phyloP scores from a whole-genome alignment of 257 asterid species.

The Lycium ferocissimum region DNA sequence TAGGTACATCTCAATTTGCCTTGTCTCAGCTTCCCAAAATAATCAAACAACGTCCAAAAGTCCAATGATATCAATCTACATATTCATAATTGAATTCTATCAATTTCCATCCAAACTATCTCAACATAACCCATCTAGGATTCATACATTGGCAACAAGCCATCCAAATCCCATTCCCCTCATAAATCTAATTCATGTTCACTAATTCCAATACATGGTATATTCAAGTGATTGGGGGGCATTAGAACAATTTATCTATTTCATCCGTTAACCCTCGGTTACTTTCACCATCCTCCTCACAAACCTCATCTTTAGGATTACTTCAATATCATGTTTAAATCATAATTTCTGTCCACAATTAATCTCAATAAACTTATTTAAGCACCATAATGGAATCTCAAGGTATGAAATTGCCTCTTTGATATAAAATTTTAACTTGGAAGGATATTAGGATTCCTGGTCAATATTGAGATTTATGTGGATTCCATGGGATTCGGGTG shows the following conservation, averaged over 20 bases:
- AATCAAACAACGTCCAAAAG: not conserved
- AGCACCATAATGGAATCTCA: not conserved
- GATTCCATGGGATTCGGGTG: slow-evolving; percentile 6
- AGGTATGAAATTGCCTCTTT: not conserved
- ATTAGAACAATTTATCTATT: not conserved
- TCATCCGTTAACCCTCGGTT: not conserved
- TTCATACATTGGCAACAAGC: not conserved
- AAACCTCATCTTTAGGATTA: not conserved
- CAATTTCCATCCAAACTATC: not conserved
- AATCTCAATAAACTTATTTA: not conserved
- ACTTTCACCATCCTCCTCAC: not conserved
- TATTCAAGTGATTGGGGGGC: not conserved
- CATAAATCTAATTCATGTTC: not conserved
- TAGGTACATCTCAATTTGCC: not conserved
- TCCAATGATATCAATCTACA: not conserved
- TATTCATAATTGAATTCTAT: not conserved
- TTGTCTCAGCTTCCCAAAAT: slow-evolving; percentile 4
- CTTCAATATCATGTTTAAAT: not conserved
- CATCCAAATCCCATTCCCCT: slow-evolving; percentile 2
- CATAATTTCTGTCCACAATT: not conserved
- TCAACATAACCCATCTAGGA: slow-evolving; percentile 12
- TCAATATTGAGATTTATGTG: slow-evolving; percentile 16
- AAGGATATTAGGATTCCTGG: not conserved
- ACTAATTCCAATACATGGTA: not conserved
- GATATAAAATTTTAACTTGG: not conserved